Percentiles rank a stretch among this genome's conserved stretches.
phyloP scores from a whole-genome alignment of 2,329 filamentous ascomycete species.

The Aspergillus sp. region DNA sequence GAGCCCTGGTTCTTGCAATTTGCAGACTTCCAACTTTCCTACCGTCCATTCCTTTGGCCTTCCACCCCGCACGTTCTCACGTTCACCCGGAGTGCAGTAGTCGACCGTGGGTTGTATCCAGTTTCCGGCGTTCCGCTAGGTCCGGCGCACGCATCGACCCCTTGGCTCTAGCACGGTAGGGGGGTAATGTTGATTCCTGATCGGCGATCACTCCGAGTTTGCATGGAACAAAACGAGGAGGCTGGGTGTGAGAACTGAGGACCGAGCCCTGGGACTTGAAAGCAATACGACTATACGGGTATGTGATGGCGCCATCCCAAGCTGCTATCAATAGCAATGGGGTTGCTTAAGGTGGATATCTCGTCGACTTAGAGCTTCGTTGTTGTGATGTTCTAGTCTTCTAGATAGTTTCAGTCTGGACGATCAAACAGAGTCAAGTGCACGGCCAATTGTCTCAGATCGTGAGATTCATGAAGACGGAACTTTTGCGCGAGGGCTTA shows the following conservation, averaged over 20 bases:
- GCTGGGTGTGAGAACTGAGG: background rate
- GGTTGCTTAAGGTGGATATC: background rate
- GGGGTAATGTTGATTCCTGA: background rate
- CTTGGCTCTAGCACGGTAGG: background rate
- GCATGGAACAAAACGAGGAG: background rate
- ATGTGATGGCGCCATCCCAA: background rate
- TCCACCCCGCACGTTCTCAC: conserved; percentile 15
- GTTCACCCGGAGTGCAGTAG: conserved; percentile 3
- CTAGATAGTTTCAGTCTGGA: conserved; percentile 35
- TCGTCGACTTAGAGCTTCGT: background rate
- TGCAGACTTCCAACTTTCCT: background rate
- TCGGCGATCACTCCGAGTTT: background rate
- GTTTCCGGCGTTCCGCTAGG: background rate
- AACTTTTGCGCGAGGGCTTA: background rate
- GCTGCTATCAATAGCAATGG: background rate
- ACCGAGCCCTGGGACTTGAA: background rate
- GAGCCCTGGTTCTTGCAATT: background rate
- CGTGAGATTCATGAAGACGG: background rate
- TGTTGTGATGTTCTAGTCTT: conserved; percentile 28
- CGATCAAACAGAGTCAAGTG: conserved; percentile 30
- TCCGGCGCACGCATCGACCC: background rate
- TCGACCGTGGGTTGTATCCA: background rate
- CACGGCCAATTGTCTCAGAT: conserved; percentile 2
- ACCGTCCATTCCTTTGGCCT: background rate
- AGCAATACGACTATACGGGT: background rate